These are phyloP conservation scores for Tetrahymena thermophila DNA, from an alignment of 73 alveolate species.

Conservation along the genomic window DNA sequence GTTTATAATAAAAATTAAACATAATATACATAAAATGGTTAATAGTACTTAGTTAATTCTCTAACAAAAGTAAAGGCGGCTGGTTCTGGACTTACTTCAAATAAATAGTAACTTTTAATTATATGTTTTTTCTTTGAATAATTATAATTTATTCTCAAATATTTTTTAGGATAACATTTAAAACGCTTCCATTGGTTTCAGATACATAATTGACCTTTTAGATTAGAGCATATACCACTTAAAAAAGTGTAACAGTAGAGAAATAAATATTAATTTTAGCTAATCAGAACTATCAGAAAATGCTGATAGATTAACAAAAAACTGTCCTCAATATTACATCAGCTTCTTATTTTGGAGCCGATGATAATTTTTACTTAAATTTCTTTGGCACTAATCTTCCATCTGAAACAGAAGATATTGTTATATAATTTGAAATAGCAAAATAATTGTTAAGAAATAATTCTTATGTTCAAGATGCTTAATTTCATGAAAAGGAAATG, in stretches of 20 bases:
- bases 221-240: neutral
- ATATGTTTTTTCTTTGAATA: neutral
- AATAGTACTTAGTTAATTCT: neutral
- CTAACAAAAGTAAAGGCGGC: neutral
- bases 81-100: neutral
- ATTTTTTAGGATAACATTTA: neutral
- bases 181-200: neutral
- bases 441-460: neutral
- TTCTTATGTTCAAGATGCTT: neutral
- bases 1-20: neutral
- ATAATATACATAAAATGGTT: neutral
- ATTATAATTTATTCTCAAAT: too few relatives aligned
- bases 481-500: neutral
- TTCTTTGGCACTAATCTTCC: neutral
- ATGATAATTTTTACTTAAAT: neutral
- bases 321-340: neutral
- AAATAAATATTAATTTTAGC: neutral
- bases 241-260: neutral
- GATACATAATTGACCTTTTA: neutral
- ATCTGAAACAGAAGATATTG: neutral
- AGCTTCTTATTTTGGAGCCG: neutral
- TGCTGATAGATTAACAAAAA: neutral
- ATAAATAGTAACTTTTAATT: neutral
- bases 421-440: neutral
- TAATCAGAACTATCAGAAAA: neutral